A percentile compares a stretch with the other conserved stretches of the same genome.
Evolutionary conservation across 179 eudicot genomes (phyloP).

Genomic region (Gypsophila paniculata): DNA sequence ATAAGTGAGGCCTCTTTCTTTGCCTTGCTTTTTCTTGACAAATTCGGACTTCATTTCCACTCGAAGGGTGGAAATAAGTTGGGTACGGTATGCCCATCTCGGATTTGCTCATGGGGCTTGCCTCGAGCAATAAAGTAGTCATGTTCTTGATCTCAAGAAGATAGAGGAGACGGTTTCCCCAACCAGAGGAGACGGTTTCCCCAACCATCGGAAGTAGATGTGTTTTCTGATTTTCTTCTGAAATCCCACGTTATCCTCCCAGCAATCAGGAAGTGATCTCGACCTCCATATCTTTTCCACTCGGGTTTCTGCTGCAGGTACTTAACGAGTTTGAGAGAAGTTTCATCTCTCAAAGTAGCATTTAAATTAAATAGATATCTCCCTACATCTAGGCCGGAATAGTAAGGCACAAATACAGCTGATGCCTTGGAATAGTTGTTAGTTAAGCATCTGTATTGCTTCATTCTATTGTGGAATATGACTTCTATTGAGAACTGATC

Average conservation of each 20-base stretch:
- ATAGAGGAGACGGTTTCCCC: constrained; percentile 15
- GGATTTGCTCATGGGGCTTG: constrained; percentile 23
- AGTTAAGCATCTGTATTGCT: too few relatives aligned
- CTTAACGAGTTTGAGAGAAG: too few relatives aligned
- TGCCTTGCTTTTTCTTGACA: constrained; percentile 30
- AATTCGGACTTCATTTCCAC: constrained; percentile 13
- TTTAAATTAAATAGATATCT: too few relatives aligned
- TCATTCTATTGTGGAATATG: too few relatives aligned
- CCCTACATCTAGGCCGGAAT: too few relatives aligned
- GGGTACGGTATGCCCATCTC: constrained; percentile 38
- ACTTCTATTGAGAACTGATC: too few relatives aligned
- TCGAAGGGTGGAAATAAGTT: constrained; percentile 37
- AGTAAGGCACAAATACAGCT: too few relatives aligned
- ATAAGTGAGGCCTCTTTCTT: constrained; percentile 24
- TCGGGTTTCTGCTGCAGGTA: too few relatives aligned
- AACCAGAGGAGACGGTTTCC: too few relatives aligned
- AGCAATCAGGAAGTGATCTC: constrained; percentile 33
- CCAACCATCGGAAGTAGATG: constrained; percentile 19
- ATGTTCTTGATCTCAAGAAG: constrained; percentile 24
- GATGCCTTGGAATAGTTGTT: too few relatives aligned
- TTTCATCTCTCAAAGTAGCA: too few relatives aligned
- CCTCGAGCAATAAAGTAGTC: too few relatives aligned
- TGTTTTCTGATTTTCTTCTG: not conserved
- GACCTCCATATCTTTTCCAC: constrained; percentile 19
- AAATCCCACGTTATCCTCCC: constrained; percentile 33